Conservation (phyloP, 2,329 filamentous ascomycete genomes). For the Diaporthe sp. region DNA sequence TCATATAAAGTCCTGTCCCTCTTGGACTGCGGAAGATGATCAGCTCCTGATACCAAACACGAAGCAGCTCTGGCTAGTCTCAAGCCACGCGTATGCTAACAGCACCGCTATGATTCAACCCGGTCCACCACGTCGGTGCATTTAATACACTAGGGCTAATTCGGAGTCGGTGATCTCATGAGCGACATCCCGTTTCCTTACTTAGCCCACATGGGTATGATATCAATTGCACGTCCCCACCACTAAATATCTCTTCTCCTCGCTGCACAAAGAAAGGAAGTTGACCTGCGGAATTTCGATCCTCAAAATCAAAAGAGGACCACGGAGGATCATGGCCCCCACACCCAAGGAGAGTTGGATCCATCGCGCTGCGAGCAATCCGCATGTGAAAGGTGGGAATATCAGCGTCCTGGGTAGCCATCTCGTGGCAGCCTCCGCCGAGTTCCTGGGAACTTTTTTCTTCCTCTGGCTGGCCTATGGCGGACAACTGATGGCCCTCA, state of each 20-base stretch:
- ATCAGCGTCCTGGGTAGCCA: neutral
- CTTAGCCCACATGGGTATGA: neutral
- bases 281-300: neutral
- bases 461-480: conserved; percentile 6
- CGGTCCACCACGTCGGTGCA: neutral
- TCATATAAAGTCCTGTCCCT: neutral
- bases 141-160: neutral
- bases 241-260: neutral
- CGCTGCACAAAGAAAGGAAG: neutral
- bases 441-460: neutral
- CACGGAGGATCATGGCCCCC: neutral
- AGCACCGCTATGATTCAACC: neutral
- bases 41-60: neutral
- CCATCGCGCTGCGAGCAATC: neutral
- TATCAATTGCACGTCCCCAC: neutral
- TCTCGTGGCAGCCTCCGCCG: neutral
- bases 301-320: neutral
- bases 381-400: neutral
- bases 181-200: neutral
- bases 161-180: conserved; percentile 13
- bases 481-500: neutral
- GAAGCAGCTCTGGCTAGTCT: neutral
- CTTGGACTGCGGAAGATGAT: neutral
- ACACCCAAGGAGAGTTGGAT: neutral
- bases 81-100: neutral